phyloP scores from a whole-genome alignment of 2,329 filamentous ascomycete genomes.

The Aspergillus vadensis region DNA sequence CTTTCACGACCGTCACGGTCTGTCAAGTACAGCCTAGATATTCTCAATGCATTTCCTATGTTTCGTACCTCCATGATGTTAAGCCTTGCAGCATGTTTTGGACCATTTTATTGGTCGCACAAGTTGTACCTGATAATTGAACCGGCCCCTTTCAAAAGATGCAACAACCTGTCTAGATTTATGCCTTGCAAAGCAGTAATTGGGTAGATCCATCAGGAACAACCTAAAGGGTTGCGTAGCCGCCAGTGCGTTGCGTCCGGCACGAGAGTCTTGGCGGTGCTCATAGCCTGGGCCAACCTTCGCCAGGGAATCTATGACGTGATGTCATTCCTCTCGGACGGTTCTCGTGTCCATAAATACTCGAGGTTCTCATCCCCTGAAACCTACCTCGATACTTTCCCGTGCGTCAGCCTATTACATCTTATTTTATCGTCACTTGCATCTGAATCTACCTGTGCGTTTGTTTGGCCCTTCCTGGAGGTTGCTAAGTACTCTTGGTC shows the following conservation, averaged over 20 bases:
- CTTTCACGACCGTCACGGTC: conserved; percentile 30
- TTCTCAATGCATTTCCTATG: conserved; percentile 29
- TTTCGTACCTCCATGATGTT: conserved; percentile 4
- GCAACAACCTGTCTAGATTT: neutral
- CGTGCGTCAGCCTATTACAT: neutral
- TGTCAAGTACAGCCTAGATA: conserved; percentile 35
- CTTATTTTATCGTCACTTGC: neutral
- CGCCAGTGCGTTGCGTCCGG: neutral
- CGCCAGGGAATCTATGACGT: conserved; percentile 32
- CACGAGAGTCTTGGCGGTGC: conserved; percentile 16
- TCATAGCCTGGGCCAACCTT: conserved; percentile 18
- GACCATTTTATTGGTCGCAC: neutral
- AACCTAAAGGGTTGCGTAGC: neutral
- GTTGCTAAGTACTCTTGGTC: neutral
- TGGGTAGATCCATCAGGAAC: neutral
- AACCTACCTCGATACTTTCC: neutral
- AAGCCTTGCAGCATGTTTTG: neutral
- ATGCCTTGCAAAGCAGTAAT: neutral
- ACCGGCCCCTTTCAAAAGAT: neutral
- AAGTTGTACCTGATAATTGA: neutral
- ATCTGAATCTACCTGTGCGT: neutral
- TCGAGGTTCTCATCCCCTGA: conserved; percentile 5
- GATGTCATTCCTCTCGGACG: conserved; percentile 32
- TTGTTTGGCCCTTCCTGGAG: neutral
- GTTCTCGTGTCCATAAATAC: conserved; percentile 26